Conservation (phyloP, 768 basidiomycete species). For the Hydnomerulius pinastri region DNA sequence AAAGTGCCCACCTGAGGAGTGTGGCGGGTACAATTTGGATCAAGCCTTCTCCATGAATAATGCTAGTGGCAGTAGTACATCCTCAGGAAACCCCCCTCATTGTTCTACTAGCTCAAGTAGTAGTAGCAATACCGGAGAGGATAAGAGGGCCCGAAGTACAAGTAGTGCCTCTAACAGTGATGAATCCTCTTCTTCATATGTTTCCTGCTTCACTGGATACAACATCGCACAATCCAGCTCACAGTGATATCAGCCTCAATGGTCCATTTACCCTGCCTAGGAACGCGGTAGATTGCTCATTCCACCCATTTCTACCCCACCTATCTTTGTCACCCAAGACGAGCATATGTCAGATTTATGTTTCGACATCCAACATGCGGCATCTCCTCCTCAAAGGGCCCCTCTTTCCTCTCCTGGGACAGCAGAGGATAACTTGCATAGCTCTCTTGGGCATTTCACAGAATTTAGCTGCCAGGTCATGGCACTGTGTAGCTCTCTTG, state of each 20-base stretch:
- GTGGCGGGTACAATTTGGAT: slow-evolving; percentile 35
- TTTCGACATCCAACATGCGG: slow-evolving; percentile 21
- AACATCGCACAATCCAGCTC: slow-evolving; percentile 37
- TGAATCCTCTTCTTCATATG: slow-evolving; percentile 29
- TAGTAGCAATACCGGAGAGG: slow-evolving; percentile 40
- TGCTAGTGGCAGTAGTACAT: slow-evolving; percentile 28
- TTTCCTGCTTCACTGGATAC: slow-evolving; percentile 39
- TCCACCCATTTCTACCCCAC: slow-evolving; percentile 22
- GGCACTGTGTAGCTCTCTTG: slow-evolving; percentile 44
- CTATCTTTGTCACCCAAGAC: slow-evolving; percentile 50
- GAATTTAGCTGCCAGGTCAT: slow-evolving; percentile 56
- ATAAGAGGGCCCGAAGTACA: slow-evolving; percentile 59
- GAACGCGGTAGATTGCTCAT: slow-evolving; percentile 21
- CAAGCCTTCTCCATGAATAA: slow-evolving; percentile 28
- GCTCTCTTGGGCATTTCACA: slow-evolving; percentile 53
- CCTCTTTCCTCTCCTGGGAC: slow-evolving; percentile 16
- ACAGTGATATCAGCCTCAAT: slow-evolving; percentile 29
- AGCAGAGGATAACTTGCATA: slow-evolving; percentile 41
- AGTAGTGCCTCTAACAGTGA: slow-evolving; percentile 47
- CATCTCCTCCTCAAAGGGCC: slow-evolving; percentile 14
- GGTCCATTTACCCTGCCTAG: slow-evolving; percentile 11
- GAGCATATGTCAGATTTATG: slow-evolving; percentile 50
- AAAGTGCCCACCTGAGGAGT: slow-evolving; percentile 36
- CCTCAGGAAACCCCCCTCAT: slow-evolving; percentile 13
- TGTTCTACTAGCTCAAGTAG: slow-evolving; percentile 5